Evolutionary conservation across 2,329 filamentous ascomycete genomes (phyloP).

Genomic region (Trichoderma sp.): DNA sequence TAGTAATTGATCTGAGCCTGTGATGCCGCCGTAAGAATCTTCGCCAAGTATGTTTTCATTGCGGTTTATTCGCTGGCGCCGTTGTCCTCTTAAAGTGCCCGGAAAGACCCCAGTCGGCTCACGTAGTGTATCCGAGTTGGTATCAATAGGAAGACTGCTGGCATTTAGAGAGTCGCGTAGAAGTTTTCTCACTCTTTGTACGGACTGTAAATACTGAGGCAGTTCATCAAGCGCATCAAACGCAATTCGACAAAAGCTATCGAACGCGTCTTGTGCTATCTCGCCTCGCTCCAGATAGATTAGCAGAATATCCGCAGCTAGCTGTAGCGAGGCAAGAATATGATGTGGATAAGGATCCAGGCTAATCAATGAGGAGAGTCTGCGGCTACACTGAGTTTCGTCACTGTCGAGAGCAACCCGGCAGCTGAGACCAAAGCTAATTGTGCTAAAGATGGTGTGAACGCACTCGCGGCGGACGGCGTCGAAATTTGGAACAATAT

Average conservation of each 20-base stretch:
- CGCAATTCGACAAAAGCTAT: not conserved
- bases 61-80: not conserved
- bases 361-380: not conserved
- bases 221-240: slow-evolving; percentile 13
- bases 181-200: slow-evolving; percentile 13
- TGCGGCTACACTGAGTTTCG: not conserved
- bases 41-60: not conserved
- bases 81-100: no score
- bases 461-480: slow-evolving; percentile 5
- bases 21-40: not conserved
- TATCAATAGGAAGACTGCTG: not conserved
- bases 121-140: not conserved
- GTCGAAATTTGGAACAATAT: slow-evolving; percentile 6
- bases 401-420: not conserved
- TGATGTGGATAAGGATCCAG: slow-evolving; percentile 19
- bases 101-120: not conserved
- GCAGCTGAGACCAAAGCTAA: slow-evolving; percentile 10
- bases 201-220: not conserved
- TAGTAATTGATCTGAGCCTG: not conserved
- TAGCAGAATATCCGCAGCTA: not conserved
- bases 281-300: slow-evolving; percentile 1
- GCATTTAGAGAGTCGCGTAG: not conserved
- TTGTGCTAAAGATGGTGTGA: slow-evolving; percentile 10
- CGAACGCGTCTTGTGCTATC: slow-evolving; percentile 12
- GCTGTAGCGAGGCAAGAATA: slow-evolving; percentile 12